phyloP scores from a whole-genome alignment of 2,329 filamentous ascomycete genomes.

The Aspergillus japonicus region DNA sequence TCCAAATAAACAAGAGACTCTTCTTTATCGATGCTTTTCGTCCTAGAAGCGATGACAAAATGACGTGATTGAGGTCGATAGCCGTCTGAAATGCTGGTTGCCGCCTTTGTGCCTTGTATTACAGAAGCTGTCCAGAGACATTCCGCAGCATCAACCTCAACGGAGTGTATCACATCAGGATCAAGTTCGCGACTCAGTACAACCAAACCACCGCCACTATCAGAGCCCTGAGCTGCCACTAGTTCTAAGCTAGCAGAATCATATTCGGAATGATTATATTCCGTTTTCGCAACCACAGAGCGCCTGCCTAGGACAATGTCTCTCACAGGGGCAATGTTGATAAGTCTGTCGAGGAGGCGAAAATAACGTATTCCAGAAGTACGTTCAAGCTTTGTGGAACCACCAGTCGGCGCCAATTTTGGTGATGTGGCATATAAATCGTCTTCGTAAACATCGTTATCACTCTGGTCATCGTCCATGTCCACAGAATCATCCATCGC shows the following conservation, averaged over 20 bases:
- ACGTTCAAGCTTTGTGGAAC: conserved; percentile 21
- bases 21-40: conserved; percentile 64
- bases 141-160: conserved; percentile 70
- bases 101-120: conserved; percentile 46
- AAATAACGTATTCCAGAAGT: conserved; percentile 63
- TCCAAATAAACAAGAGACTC: conserved; percentile 76
- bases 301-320: conserved; percentile 69
- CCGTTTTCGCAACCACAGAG: conserved; percentile 47
- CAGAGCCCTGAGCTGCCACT: conserved; percentile 53
- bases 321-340: conserved; percentile 76
- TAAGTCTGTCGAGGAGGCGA: conserved; percentile 71
- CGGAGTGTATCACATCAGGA: conserved; percentile 67
- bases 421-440: conserved; percentile 47
- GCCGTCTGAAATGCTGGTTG: conserved; percentile 51
- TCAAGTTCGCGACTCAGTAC: conserved; percentile 76
- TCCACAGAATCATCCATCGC: conserved; percentile 50
- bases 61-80: conserved; percentile 61
- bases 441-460: conserved; percentile 59
- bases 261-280: conserved; percentile 46
- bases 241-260: conserved; percentile 47
- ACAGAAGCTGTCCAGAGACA: conserved; percentile 76
- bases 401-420: conserved; percentile 18
- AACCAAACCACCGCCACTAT: conserved; percentile 66
- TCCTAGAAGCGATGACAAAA: conserved; percentile 79
- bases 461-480: conserved; percentile 56